Evolutionary conservation across 805 yeast genomes (phyloP), one percentile per base, ranked within the genome.

Genomic region (Starmerella floris): DNA sequence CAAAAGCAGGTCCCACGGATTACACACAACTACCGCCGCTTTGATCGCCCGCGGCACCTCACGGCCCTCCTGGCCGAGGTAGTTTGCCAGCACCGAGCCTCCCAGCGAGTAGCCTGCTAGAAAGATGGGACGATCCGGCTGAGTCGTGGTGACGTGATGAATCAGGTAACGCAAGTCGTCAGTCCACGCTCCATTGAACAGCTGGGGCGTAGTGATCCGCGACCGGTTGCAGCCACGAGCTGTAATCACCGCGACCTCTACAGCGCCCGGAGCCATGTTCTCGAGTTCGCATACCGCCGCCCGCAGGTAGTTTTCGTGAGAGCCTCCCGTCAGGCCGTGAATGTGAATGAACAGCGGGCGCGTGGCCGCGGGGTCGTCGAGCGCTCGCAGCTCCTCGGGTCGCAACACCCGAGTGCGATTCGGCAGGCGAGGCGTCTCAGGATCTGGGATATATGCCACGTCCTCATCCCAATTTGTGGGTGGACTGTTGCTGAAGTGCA

Each of bases 291-390:
- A 62, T 16, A 74, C 69, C 30, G 77, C 56, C 42, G 81, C 69
- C 21, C 91, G 68, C 33, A 83, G 74, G 55, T 83, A 76, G 5
- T 80, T 68, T 56, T 83, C 94, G 48, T 78, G 81, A n/a, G 87
- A 77, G 0, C 94, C 91, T 5, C 94, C 94, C 1, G 82, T 77
- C 30, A 83, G 69, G 0, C 94, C 94, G 56, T 83, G 94, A 33
- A 80, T 60, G 3, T 73, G 62, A 25, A 83, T 69, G 16, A 79
- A 63, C 54, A 83, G 64, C 2, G 93, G 93, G 37, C 59, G 67
- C 2, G 65, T 51, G 38, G 61, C 64, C 9, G 31, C 22, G 2
- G 51, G 46, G 17, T 62, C 62, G 15, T 43, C 64, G 39, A 52
- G 51, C 5, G 45, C 44, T 1, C 49, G 58, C 35, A 72, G 50